phyloP scores from a whole-genome alignment of 2,329 filamentous ascomycete species.

The Fusarium sp. region DNA sequence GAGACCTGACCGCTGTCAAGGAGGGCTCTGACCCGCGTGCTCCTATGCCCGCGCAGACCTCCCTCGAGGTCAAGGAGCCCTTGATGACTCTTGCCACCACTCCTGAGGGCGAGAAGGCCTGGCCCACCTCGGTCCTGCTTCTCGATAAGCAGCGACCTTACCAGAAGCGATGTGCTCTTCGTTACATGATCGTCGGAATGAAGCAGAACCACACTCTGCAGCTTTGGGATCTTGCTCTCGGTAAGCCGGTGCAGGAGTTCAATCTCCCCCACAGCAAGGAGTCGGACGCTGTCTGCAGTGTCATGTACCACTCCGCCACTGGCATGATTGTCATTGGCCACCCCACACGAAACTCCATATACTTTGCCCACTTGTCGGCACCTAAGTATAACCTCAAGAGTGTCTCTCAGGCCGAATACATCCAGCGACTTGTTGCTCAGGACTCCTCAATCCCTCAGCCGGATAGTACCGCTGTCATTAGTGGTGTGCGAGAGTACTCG shows the following conservation, averaged over 20 bases:
- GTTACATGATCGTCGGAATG: constrained; percentile 97
- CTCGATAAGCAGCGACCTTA: constrained; percentile 97
- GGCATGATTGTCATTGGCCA: constrained; percentile 96
- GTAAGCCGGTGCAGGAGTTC: constrained; percentile 96
- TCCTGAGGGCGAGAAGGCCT: constrained; percentile 90
- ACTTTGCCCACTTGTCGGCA: constrained; percentile 94
- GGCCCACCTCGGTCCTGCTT: constrained; percentile 95
- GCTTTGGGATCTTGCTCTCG: constrained; percentile 95
- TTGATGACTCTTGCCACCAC: constrained; percentile 88
- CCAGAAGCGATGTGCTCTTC: constrained; percentile 85
- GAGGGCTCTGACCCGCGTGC: constrained; percentile 62
- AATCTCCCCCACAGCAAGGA: constrained; percentile 96
- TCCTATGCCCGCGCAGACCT: constrained; percentile 64
- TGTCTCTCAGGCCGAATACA: constrained; percentile 88
- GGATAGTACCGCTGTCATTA: constrained; percentile 96
- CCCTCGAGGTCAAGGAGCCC: constrained; percentile 85
- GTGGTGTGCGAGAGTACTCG: constrained; percentile 94
- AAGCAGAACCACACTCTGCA: constrained; percentile 99
- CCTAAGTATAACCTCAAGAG: constrained; percentile 88
- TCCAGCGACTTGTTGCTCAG: constrained; percentile 79
- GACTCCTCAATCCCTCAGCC: constrained; percentile 81
- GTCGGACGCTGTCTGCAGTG: constrained; percentile 96
- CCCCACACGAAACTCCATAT: constrained; percentile 95
- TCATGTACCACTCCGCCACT: constrained; percentile 90
- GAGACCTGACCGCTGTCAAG: constrained; percentile 72